phyloP scores from a whole-genome alignment of 2,329 filamentous ascomycete genomes.

The Aureobasidium pullulans region DNA sequence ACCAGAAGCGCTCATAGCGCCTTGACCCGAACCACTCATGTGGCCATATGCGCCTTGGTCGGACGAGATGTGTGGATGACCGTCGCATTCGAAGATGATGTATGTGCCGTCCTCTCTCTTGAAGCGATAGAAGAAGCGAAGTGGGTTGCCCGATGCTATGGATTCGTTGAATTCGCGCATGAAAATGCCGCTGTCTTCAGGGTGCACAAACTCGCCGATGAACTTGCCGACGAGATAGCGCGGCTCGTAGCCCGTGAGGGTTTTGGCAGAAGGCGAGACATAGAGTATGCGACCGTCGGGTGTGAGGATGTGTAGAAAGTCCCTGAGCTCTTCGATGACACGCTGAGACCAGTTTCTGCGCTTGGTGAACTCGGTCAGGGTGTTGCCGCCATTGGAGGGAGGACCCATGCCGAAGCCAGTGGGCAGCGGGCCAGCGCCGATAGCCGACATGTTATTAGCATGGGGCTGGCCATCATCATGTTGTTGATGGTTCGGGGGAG shows the following conservation, averaged over 20 bases:
- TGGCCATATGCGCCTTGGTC: slow-evolving; percentile 43
- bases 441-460: slow-evolving; percentile 33
- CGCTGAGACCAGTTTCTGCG: slow-evolving; percentile 76
- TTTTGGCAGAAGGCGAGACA: slow-evolving; percentile 69
- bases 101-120: slow-evolving; percentile 66
- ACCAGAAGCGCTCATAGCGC: slow-evolving; percentile 41
- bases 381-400: slow-evolving; percentile 42
- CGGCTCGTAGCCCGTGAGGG: slow-evolving; percentile 66
- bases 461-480: slow-evolving; percentile 14
- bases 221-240: slow-evolving; percentile 67
- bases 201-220: slow-evolving; percentile 75
- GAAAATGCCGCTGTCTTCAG: slow-evolving; percentile 76
- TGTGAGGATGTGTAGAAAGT: slow-evolving; percentile 81
- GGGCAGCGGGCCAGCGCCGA: slow-evolving; percentile 49
- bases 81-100: slow-evolving; percentile 81
- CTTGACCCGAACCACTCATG: slow-evolving; percentile 51
- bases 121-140: slow-evolving; percentile 84
- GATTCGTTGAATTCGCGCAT: slow-evolving; percentile 83
- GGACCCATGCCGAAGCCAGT: slow-evolving; percentile 45
- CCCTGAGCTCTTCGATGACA: slow-evolving; percentile 81
- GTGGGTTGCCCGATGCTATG: slow-evolving; percentile 68
- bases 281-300: slow-evolving; percentile 78
- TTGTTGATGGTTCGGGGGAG: slow-evolving; percentile 15
- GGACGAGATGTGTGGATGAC: slow-evolving; percentile 78
- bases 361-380: slow-evolving; percentile 59